A percentile compares a stretch with the other conserved stretches of the same genome.
Evolutionary conservation across 139 green algal species (phyloP).

Genomic region (Chlorella sp.): DNA sequence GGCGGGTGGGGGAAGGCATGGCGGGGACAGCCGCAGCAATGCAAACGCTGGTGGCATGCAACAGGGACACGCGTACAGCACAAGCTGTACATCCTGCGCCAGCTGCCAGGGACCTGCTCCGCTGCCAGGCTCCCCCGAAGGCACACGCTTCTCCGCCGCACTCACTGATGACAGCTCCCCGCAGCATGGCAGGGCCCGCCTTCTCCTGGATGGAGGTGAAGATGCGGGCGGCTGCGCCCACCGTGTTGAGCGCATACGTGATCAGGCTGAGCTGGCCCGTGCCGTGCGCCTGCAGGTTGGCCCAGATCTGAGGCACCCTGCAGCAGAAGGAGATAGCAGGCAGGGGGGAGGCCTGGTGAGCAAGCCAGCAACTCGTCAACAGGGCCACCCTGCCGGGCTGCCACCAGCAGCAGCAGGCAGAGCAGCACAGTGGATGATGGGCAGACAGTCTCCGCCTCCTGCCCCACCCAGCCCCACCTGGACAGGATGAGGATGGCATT

Average conservation of each 20-base stretch:
- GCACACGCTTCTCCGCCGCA: neutral
- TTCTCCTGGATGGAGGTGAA: slow-evolving; percentile 82
- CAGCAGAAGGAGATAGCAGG: neutral
- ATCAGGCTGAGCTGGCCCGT: slow-evolving; percentile 81
- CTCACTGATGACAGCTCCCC: slow-evolving; percentile 74
- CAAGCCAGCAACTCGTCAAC: neutral
- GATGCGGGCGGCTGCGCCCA: slow-evolving; percentile 70
- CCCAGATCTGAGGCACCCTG: slow-evolving; percentile 69
- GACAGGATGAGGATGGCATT: slow-evolving; percentile 74
- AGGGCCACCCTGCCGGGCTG: neutral
- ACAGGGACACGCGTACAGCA: too few species aligned
- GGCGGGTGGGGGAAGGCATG: too few species aligned
- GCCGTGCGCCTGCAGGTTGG: slow-evolving; percentile 39
- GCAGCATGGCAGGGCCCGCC: slow-evolving; percentile 75
- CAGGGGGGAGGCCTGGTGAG: too few species aligned
- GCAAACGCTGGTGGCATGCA: too few species aligned
- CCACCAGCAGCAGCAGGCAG: neutral
- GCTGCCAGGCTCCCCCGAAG: too few species aligned
- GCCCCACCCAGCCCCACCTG: neutral
- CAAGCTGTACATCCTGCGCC: too few species aligned
- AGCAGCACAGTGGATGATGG: too few species aligned
- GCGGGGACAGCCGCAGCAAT: too few species aligned
- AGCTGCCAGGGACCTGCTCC: too few species aligned
- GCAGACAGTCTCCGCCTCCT: neutral
- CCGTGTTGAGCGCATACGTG: slow-evolving; percentile 72